These are phyloP conservation scores for Aschersonia sp. DNA, from an alignment of 2,329 filamentous ascomycete species.

Conservation along the genomic window DNA sequence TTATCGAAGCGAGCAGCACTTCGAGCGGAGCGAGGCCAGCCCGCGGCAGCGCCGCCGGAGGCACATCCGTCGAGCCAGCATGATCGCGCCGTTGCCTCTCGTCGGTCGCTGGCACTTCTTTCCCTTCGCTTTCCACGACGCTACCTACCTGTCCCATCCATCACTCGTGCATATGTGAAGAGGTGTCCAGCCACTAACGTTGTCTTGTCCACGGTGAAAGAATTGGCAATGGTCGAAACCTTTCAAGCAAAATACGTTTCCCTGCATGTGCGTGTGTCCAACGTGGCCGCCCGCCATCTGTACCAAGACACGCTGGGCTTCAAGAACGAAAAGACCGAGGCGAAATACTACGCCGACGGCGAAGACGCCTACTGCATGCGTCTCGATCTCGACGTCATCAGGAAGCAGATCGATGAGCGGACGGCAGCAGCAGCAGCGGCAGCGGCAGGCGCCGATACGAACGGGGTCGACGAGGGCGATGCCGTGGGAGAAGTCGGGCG, in stretches of 20 bases:
- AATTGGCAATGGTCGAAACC: conserved; percentile 92
- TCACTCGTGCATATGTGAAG: no score
- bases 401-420: conserved; percentile 22
- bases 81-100: no score
- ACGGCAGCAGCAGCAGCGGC: conserved; percentile 1
- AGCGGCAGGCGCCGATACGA: conserved; percentile 9
- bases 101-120: neutral
- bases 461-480: conserved; percentile 48
- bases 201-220: conserved; percentile 23
- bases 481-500: conserved; percentile 52
- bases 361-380: conserved; percentile 94
- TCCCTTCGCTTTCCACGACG: neutral
- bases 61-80: no score
- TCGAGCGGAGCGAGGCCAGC: no score
- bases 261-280: conserved; percentile 88
- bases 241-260: conserved; percentile 87
- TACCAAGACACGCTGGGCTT: conserved; percentile 90
- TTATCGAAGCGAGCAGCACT: no score
- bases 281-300: conserved; percentile 76
- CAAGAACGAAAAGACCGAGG: conserved; percentile 70
- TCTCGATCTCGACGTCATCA: conserved; percentile 58
- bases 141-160: neutral
- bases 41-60: no score
- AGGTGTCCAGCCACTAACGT: no score
- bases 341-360: conserved; percentile 92